Percentiles rank a stretch among this genome's conserved stretches.
phyloP scores from a whole-genome alignment of 306 rosid genomes.

The Sechiopsis laciniata region DNA sequence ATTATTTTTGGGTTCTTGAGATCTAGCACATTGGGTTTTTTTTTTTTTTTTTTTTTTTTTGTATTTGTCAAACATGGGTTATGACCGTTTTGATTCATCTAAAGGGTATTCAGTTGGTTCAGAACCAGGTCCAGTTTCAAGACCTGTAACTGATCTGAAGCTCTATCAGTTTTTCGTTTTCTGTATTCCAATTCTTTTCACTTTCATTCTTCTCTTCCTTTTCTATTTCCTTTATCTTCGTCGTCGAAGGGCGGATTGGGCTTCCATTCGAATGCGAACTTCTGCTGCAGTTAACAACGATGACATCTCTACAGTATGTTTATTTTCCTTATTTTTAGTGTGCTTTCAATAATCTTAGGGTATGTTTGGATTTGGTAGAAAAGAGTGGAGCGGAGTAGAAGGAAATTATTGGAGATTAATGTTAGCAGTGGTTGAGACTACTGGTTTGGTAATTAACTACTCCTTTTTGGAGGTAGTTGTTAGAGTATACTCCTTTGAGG shows the following conservation, averaged over 20 bases:
- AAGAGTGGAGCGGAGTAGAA: too few species aligned
- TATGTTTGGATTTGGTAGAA: too few species aligned
- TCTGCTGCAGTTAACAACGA: conserved; percentile 14
- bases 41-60: neutral
- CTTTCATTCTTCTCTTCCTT: conserved; percentile 54
- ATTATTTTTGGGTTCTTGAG: conserved; percentile 3
- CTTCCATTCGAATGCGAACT: conserved; percentile 42
- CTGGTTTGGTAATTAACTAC: too few species aligned
- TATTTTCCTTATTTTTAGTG: too few species aligned
- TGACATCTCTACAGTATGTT: conserved; percentile 38
- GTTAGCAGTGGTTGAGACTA: too few species aligned
- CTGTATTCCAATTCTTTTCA: conserved; percentile 55
- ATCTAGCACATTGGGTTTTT: conserved; percentile 21
- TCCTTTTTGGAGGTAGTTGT: too few species aligned
- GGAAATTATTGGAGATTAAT: too few species aligned
- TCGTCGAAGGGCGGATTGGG: conserved; percentile 56
- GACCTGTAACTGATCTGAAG: conserved; percentile 34
- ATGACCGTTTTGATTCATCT: conserved; percentile 29
- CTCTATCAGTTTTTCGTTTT: conserved; percentile 55
- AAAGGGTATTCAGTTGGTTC: conserved; percentile 22
- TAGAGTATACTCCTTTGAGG: too few species aligned
- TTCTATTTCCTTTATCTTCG: conserved; percentile 71
- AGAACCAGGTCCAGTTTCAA: conserved; percentile 16
- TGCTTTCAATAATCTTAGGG: too few species aligned
- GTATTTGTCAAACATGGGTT: conserved; percentile 24